These are phyloP conservation scores for Noccaea caerulescens DNA, from an alignment of 345 rosid genomes.

Conservation along the genomic window DNA sequence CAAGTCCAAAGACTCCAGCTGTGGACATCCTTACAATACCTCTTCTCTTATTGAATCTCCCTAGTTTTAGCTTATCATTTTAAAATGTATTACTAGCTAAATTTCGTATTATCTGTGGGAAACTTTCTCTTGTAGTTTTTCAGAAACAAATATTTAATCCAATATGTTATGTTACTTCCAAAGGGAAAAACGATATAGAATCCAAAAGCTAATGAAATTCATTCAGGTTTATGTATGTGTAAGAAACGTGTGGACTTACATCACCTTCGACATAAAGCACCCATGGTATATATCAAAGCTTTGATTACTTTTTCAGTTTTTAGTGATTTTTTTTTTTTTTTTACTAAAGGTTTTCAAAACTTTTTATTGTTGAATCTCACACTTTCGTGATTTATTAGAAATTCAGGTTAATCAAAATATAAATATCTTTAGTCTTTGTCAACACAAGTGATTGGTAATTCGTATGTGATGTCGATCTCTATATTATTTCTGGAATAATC, in stretches of 20 bases:
- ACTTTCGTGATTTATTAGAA: neutral
- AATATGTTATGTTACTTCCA: neutral
- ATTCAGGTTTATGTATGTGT: conserved; percentile 13
- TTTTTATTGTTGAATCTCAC: neutral
- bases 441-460: neutral
- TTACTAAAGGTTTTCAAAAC: too few relatives aligned
- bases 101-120: too few relatives aligned
- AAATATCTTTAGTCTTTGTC: conserved; percentile 29
- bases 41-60: neutral
- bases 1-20: conserved; percentile 40
- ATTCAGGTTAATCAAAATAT: neutral
- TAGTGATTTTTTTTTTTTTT: too few relatives aligned
- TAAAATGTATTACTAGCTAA: too few relatives aligned
- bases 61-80: too few relatives aligned
- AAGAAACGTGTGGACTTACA: conserved; percentile 22
- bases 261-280: conserved; percentile 12
- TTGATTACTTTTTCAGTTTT: neutral
- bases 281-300: conserved; percentile 7
- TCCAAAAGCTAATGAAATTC: neutral
- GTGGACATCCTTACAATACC: conserved; percentile 30
- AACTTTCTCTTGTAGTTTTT: too few relatives aligned
- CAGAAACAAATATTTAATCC: too few relatives aligned
- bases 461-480: neutral
- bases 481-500: neutral
- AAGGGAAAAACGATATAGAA: neutral